Evolutionary conservation across 2,329 filamentous ascomycete genomes (phyloP).

Genomic region (Paradendryphiella salina): DNA sequence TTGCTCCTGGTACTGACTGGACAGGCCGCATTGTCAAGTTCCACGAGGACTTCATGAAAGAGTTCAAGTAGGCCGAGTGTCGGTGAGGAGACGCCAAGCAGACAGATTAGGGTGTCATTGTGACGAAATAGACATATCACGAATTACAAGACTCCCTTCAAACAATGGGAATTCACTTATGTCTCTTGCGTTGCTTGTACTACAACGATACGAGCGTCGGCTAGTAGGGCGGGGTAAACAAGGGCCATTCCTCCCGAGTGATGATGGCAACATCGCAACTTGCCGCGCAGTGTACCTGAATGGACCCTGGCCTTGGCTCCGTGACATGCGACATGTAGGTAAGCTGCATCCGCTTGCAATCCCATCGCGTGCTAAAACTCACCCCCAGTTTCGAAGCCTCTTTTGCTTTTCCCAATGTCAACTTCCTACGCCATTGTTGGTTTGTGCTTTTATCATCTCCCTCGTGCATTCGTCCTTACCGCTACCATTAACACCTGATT

Average conservation of each 20-base stretch:
- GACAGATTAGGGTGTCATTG: background rate
- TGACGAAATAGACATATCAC: background rate
- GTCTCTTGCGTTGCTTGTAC: background rate
- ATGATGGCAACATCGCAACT: slow-evolving; percentile 7
- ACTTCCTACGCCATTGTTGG: background rate
- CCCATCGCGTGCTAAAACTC: background rate
- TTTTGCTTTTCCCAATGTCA: background rate
- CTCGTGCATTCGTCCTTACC: too few relatives aligned
- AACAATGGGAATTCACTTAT: too few relatives aligned
- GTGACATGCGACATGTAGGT: slow-evolving; percentile 6
- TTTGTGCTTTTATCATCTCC: background rate
- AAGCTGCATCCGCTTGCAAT: background rate
- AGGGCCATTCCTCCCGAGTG: background rate
- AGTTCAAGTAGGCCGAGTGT: slow-evolving; percentile 58
- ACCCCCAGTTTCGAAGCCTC: too few relatives aligned
- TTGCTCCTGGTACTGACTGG: slow-evolving; percentile 96
- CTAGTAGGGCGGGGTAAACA: slow-evolving; percentile 4
- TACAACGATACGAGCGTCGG: background rate
- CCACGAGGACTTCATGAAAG: slow-evolving; percentile 85
- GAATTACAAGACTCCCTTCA: background rate
- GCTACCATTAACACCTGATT: too few relatives aligned
- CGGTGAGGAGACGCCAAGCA: background rate
- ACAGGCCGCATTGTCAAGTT: slow-evolving; percentile 84
- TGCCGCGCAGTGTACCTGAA: slow-evolving; percentile 14
- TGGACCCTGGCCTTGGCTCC: slow-evolving; percentile 9